A percentile compares a stretch with the other conserved stretches of the same genome.
These are phyloP conservation scores for Alternaria panax DNA, from an alignment of 2,329 filamentous ascomycete genomes.

Conservation along the genomic window DNA sequence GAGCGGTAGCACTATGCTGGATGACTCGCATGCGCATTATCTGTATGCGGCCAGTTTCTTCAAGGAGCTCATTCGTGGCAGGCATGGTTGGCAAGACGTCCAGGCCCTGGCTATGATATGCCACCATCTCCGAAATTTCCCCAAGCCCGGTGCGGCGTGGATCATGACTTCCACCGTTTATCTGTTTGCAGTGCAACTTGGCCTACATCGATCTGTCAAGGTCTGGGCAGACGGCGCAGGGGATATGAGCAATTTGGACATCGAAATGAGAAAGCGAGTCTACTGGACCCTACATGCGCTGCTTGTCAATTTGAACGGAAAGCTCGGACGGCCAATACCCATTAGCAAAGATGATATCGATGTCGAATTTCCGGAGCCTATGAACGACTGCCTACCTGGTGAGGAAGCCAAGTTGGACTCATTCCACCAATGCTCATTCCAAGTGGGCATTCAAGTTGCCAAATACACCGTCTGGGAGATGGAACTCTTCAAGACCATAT, in stretches of 20 bases:
- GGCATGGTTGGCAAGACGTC: slow-evolving; percentile 69
- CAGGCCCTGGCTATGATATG: slow-evolving; percentile 78
- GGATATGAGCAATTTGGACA: slow-evolving; percentile 64
- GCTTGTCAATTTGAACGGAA: slow-evolving; percentile 73
- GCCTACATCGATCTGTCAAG: slow-evolving; percentile 75
- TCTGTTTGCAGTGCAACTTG: slow-evolving; percentile 74
- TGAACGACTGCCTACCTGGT: slow-evolving; percentile 74
- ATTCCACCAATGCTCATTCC: slow-evolving; percentile 69
- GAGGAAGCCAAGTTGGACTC: slow-evolving; percentile 56
- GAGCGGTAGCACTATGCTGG: slow-evolving; percentile 56
- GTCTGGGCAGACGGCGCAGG: slow-evolving; percentile 58
- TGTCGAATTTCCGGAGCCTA: slow-evolving; percentile 74
- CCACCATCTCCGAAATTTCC: slow-evolving; percentile 76
- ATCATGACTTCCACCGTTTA: slow-evolving; percentile 71
- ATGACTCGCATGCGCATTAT: slow-evolving; percentile 77
- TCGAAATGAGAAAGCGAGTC: slow-evolving; percentile 78
- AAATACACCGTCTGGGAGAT: slow-evolving; percentile 72
- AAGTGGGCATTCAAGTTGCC: slow-evolving; percentile 70
- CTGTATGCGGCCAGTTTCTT: slow-evolving; percentile 76
- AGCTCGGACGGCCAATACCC: slow-evolving; percentile 78
- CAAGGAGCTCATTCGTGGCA: slow-evolving; percentile 68
- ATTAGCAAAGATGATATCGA: slow-evolving; percentile 79
- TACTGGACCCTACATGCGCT: slow-evolving; percentile 78
- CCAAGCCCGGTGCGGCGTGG: slow-evolving; percentile 78
- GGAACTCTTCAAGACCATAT: slow-evolving; percentile 79